Percentiles rank a stretch among this genome's conserved stretches.
Evolutionary conservation across 78 protist genomes (phyloP).

Genomic region (Speleostelium caveatum): DNA sequence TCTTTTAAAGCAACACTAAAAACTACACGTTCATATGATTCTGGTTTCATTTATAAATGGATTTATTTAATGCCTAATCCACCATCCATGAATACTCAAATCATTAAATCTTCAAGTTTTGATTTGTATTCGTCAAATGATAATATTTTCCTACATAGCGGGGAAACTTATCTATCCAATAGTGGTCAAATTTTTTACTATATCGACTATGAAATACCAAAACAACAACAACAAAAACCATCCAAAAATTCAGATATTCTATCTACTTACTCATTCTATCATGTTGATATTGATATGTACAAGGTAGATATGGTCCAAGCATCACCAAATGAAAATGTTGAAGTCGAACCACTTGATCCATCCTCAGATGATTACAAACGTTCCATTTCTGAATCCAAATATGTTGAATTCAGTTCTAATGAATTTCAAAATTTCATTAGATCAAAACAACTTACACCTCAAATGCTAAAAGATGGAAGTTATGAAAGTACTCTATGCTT

Average conservation of each 20-base stretch:
- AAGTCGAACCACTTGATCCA: not conserved
- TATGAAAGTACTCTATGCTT: not conserved
- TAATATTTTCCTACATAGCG: not conserved
- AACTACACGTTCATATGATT: too few species aligned
- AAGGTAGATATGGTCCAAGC: not conserved
- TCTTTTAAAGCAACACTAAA: not conserved
- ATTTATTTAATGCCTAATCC: not conserved
- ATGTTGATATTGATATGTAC: conserved; percentile 2
- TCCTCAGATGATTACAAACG: not conserved
- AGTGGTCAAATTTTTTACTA: not conserved
- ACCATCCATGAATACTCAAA: conserved; percentile 6
- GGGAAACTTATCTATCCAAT: not conserved
- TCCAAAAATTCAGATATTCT: not conserved
- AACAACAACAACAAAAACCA: not conserved
- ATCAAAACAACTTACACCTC: not conserved
- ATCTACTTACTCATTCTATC: not conserved
- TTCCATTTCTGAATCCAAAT: not conserved
- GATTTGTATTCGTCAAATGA: not conserved
- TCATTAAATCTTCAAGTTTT: not conserved
- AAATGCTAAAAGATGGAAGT: not conserved
- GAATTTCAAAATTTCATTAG: not conserved
- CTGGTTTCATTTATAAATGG: too few species aligned
- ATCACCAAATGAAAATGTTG: not conserved
- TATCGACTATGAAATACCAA: not conserved
- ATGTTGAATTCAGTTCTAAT: not conserved